Percentiles rank a stretch among this genome's conserved stretches.
These are phyloP conservation scores for Trichosporon sp. DNA, from an alignment of 1,284 basidiomycete species.

Conservation along the genomic window DNA sequence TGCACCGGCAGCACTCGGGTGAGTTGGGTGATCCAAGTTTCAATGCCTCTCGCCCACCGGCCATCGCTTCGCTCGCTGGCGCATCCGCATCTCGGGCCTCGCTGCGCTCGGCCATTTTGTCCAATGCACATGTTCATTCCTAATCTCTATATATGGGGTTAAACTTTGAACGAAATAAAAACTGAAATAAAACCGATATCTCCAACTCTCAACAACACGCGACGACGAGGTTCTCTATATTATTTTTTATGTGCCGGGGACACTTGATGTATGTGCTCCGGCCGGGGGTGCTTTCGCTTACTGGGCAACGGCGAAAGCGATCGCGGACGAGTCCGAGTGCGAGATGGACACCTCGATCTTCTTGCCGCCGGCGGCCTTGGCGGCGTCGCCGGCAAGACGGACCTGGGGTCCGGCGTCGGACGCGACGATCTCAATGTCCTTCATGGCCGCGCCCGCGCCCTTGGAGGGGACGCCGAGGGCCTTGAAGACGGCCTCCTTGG, in stretches of 20 bases:
- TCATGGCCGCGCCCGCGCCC: conserved; percentile 89
- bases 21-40: too few relatives aligned
- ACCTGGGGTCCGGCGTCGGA: conserved; percentile 66
- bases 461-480: conserved; percentile 87
- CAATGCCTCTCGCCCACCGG: too few relatives aligned
- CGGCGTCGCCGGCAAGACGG: conserved; percentile 78
- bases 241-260: conserved; percentile 10
- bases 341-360: conserved; percentile 83
- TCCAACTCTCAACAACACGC: background rate
- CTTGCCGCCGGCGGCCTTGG: conserved; percentile 70
- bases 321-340: conserved; percentile 63
- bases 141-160: conserved; percentile 17
- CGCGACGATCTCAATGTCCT: conserved; percentile 93
- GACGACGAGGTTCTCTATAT: background rate
- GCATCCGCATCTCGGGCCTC: background rate
- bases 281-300: conserved; percentile 23
- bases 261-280: background rate
- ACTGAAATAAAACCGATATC: conserved; percentile 9
- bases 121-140: conserved; percentile 20
- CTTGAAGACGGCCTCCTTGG: conserved; percentile 98
- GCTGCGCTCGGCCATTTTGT: background rate
- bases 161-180: conserved; percentile 15
- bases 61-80: too few relatives aligned
- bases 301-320: conserved; percentile 57
- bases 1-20: too few relatives aligned